Conservation (phyloP, 108 stramenopile species). For the Nitzschia inconspicua region DNA sequence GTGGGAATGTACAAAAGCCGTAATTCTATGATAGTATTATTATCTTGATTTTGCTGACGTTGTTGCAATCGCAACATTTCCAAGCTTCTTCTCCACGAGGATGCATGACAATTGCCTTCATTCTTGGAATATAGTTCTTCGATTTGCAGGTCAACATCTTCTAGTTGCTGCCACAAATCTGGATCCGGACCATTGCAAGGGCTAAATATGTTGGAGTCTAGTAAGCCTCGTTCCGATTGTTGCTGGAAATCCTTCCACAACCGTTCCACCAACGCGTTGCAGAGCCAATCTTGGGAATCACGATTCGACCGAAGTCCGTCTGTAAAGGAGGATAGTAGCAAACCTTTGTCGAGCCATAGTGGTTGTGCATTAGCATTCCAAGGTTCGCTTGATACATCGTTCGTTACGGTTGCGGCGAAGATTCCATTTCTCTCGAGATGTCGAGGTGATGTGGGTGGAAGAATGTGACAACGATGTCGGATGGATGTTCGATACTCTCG, state of each 20-base stretch:
- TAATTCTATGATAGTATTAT: conserved; percentile 18
- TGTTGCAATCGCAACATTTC: not conserved
- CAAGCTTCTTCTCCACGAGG: not conserved
- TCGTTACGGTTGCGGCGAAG: too few species aligned
- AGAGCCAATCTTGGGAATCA: conserved; percentile 54
- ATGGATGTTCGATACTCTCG: too few species aligned
- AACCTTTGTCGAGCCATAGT: conserved; percentile 15
- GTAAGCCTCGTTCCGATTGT: conserved; percentile 30
- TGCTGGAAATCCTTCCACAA: conserved; percentile 36
- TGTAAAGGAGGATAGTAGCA: conserved; percentile 73
- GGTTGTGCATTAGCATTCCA: too few species aligned
- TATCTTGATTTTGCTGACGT: not conserved
- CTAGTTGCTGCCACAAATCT: conserved; percentile 34
- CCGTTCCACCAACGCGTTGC: conserved; percentile 39
- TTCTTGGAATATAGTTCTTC: not conserved
- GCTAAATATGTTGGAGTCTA: conserved; percentile 50
- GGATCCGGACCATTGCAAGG: conserved; percentile 77
- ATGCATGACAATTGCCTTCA: not conserved
- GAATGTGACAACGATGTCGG: too few species aligned
- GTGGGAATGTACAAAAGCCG: conserved; percentile 85
- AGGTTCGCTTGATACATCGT: too few species aligned
- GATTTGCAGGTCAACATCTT: conserved; percentile 8
- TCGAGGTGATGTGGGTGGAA: too few species aligned
- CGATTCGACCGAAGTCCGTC: conserved; percentile 56
- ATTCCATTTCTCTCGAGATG: too few species aligned